Base-by-base conservation (phyloP, 768 basidiomycete species). In the Termitomyces sp. region DNA sequence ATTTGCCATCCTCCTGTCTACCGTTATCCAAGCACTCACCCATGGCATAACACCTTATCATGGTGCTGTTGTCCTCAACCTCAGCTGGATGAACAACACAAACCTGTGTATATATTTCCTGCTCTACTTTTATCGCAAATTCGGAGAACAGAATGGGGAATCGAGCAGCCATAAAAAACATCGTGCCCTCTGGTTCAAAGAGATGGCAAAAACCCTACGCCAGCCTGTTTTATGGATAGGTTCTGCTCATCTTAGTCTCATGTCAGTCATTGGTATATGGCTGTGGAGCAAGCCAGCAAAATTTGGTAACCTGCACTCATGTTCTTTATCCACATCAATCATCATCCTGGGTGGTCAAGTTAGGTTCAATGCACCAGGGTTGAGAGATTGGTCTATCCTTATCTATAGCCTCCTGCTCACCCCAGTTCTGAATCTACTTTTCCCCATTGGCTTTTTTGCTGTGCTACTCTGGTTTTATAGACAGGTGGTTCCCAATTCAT, bases 71-170 rank as follows among this genome's bases (percentile, higher is more conserved):
- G 58, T 74, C 20, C 70, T 73, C 50, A 65, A 63, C 46, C 64
- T 69, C 48, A 68, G 67, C 60, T 73, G 71, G 70, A 69, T 68
- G 62, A 70, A 66, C 54, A 69, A 69, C 4, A 69, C 66, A 7
- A 71, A 66, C 42, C 15, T 54, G 18, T 65, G 58, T 54, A 62
- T 61, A 24, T 59, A 62, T n/a, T 51, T 65, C n/a, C 48, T 65
- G 42, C 64, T 68, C 55, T 63, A 70, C 28, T 15, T 48, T 2
- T 28, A 28, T 22, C 12, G 3, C 2, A 22, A 45, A 45, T 16
- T 42, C 18, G 13, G 18, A n/a, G 13, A 42, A 18, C 4, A 6
- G 42, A 7, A 42, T 18, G 6, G 42, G 18, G 18, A 15, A 42
- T 15, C 15, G 7, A 15, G 40, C 40, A 16, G 13, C 18, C 15